Percentiles rank a stretch among this genome's conserved stretches.
These are phyloP conservation scores for Aspergillus sparsus DNA, from an alignment of 495 filamentous ascomycete genomes.

Conservation along the genomic window DNA sequence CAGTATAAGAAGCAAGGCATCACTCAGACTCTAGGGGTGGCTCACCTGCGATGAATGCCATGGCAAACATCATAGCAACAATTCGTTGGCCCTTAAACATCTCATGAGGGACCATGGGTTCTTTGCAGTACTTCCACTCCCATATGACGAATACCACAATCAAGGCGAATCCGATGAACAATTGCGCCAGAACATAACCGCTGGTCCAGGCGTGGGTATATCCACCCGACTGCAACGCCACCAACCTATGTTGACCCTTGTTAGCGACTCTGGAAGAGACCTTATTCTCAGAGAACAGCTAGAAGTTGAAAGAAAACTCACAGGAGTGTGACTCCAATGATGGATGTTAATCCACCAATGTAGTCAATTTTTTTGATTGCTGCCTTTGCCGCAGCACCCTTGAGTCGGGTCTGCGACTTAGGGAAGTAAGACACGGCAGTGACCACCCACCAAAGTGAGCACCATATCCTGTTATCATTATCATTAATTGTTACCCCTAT, in stretches of 20 bases:
- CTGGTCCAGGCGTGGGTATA: not conserved
- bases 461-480: not conserved
- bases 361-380: not conserved
- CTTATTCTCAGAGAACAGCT: not conserved
- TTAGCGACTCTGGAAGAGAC: not conserved
- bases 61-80: not conserved
- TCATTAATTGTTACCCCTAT: not conserved
- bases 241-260: not conserved
- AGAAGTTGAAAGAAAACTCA: not conserved
- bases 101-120: not conserved
- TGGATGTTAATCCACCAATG: not conserved
- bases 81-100: not conserved
- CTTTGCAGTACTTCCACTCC: not conserved
- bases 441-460: not conserved
- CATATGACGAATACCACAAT: not conserved
- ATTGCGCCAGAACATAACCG: not conserved
- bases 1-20: not conserved
- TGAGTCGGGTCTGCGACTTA: not conserved
- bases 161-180: not conserved
- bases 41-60: not conserved
- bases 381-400: not conserved
- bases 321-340: not conserved
- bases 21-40: not conserved
- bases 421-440: not conserved
- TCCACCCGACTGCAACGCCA: not conserved